Conservation (phyloP, 2,329 filamentous ascomycete genomes). For the Fusarium fujikuroi region DNA sequence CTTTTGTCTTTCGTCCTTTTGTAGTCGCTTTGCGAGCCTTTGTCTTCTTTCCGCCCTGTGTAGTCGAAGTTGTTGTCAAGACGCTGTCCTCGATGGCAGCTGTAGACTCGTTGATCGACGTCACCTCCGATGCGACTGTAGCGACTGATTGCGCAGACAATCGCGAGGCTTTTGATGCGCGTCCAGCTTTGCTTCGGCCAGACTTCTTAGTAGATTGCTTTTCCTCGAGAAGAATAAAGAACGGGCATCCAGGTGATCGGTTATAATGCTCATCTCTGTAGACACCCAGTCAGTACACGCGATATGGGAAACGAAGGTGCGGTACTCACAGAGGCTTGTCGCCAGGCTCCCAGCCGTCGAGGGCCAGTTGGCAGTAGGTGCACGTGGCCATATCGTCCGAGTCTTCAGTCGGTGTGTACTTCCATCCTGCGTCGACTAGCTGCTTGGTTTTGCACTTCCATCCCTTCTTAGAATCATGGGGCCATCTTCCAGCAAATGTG, state of each 20-base stretch:
- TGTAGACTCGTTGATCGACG: slow-evolving; percentile 59
- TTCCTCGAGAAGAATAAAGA: slow-evolving; percentile 76
- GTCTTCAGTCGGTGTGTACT: slow-evolving; percentile 85
- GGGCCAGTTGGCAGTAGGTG: slow-evolving; percentile 85
- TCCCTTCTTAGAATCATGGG: slow-evolving; percentile 85
- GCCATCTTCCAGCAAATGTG: slow-evolving; percentile 89
- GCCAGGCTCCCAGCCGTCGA: slow-evolving; percentile 94
- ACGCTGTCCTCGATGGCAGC: slow-evolving; percentile 68
- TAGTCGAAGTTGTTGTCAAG: slow-evolving; percentile 68
- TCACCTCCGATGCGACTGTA: slow-evolving; percentile 61
- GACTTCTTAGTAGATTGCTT: slow-evolving; percentile 66
- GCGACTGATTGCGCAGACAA: slow-evolving; percentile 68
- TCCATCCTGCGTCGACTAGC: slow-evolving; percentile 94
- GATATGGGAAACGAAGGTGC: neutral
- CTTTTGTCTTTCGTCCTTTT: slow-evolving; percentile 48
- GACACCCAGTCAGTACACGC: slow-evolving; percentile 37
- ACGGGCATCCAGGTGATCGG: slow-evolving; percentile 81
- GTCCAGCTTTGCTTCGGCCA: slow-evolving; percentile 62
- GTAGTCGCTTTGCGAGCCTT: slow-evolving; percentile 63
- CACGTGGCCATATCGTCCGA: slow-evolving; percentile 92
- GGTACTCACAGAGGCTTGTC: slow-evolving; percentile 83
- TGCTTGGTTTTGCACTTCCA: slow-evolving; percentile 93
- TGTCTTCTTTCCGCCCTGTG: slow-evolving; percentile 67
- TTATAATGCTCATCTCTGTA: slow-evolving; percentile 84
- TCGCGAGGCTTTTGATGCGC: slow-evolving; percentile 76